phyloP scores from a whole-genome alignment of 148 eudicot genomes.

The Chenopodium quinoa region DNA sequence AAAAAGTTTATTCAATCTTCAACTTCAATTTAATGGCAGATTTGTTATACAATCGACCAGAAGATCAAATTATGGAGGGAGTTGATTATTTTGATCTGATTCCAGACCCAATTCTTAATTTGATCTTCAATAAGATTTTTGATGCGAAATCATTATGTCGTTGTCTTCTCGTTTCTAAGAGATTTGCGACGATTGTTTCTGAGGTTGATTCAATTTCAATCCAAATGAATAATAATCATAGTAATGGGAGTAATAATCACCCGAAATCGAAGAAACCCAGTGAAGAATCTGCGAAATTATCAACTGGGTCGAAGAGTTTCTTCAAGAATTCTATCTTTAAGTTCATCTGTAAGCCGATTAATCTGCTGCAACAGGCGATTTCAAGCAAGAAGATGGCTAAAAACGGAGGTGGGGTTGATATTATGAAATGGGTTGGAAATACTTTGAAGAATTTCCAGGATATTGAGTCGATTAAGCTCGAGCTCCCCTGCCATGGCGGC shows the following conservation, averaged over 20 bases:
- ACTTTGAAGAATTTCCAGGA: constrained; percentile 40
- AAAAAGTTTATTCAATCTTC: neutral
- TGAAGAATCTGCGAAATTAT: neutral
- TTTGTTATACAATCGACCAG: neutral
- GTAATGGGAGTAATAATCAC: neutral
- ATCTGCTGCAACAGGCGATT: constrained; percentile 7
- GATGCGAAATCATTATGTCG: constrained; percentile 49
- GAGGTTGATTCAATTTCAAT: constrained; percentile 39
- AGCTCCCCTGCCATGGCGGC: constrained; percentile 50
- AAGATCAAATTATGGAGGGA: constrained; percentile 1
- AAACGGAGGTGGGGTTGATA: constrained; percentile 22
- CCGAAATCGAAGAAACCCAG: constrained; percentile 11
- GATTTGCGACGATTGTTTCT: constrained; percentile 42
- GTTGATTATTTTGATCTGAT: constrained; percentile 51
- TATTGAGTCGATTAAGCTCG: constrained; percentile 31
- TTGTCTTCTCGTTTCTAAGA: constrained; percentile 42
- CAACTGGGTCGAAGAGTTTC: constrained; percentile 28
- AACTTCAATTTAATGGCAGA: neutral
- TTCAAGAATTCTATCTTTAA: constrained; percentile 29
- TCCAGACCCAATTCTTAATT: constrained; percentile 44
- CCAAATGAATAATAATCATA: constrained; percentile 1
- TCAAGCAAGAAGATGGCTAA: constrained; percentile 19
- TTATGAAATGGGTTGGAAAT: constrained; percentile 29
- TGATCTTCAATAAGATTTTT: constrained; percentile 45
- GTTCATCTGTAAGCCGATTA: constrained; percentile 33